Conservation (phyloP, 2,329 filamentous ascomycete genomes). For the Claviceps capensis region DNA sequence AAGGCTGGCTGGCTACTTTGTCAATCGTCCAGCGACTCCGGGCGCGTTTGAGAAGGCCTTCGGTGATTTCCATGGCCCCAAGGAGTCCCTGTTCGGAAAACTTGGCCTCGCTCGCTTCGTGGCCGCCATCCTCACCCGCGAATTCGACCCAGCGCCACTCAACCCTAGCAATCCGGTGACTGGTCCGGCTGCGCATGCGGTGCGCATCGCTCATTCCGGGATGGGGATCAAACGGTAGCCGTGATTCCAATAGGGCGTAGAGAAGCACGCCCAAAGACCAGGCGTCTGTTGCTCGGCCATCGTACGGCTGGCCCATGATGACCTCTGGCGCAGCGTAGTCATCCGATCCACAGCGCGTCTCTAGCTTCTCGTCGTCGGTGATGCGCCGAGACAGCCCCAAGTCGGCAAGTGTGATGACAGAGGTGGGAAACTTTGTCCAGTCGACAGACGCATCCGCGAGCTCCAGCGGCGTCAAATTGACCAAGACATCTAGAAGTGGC, state of each 20-base stretch:
- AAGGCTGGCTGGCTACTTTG: constrained; percentile 57
- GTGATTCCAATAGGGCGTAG: constrained; percentile 86
- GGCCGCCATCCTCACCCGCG: constrained; percentile 72
- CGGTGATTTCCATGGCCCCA: constrained; percentile 69
- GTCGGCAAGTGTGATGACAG: constrained; percentile 80
- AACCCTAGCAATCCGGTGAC: constrained; percentile 85
- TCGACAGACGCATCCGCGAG: constrained; percentile 50
- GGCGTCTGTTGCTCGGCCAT: constrained; percentile 80
- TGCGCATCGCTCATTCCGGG: constrained; percentile 66
- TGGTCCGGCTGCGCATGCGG: constrained; percentile 66
- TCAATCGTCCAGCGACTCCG: constrained; percentile 64
- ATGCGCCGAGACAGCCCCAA: constrained; percentile 80
- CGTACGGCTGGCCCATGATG: constrained; percentile 87
- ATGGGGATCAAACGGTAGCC: constrained; percentile 81
- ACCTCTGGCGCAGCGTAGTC: constrained; percentile 97
- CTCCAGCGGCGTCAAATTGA: constrained; percentile 62
- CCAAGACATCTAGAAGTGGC: constrained; percentile 62
- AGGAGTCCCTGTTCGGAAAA: constrained; percentile 52
- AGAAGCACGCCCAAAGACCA: constrained; percentile 92
- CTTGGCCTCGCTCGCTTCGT: constrained; percentile 51
- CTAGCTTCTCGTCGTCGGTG: constrained; percentile 74
- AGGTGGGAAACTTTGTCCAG: constrained; percentile 65
- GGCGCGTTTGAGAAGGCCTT: constrained; percentile 71
- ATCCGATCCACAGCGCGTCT: constrained; percentile 87
- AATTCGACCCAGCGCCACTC: constrained; percentile 94